Base-by-base conservation (phyloP, 139 green algal species). In the Coccomyxa sp. region DNA sequence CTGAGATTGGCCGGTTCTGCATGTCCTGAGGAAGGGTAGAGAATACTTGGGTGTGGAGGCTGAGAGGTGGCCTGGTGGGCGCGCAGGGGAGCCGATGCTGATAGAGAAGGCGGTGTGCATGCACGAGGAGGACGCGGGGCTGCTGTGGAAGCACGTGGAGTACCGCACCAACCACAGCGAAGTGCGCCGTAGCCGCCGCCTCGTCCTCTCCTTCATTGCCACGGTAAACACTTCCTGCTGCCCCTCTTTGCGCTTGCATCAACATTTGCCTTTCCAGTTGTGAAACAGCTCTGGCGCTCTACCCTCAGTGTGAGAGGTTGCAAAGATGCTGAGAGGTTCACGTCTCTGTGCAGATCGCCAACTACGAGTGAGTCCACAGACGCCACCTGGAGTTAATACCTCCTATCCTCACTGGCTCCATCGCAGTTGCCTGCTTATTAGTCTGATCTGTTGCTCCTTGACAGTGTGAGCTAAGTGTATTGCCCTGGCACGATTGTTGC, bases 101-200 rank as follows among this genome's bases (percentile, higher is more conserved):
- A 89, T 97, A 27, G 81, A 84, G 68, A 95, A 96, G 69, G 89
- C 87, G 0, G 77, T 97, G 24, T 97, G 93, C 88, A 87, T 97
- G 82, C 92, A 97, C 75, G 93, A 97, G 87, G 93, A 97, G 88
- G 93, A 97, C 79, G 74, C 85, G 8, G 94, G 93, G 36, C 83
- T 95, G 29, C 81, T 94, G 77, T 97, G 92, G 93, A 98, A 98
- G 88, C 93, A 97, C 83, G 70, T 89, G 7, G 91, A 96, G 77
- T 95, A 90, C 71, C 86, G 90, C 35, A 90, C 81, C 18, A 76
- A 72, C 9, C 81, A 81, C 71, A 75, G 58, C 22, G 81, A 93
- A 78, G 79, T 90, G 38, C 81, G 90, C 10, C 88, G 92, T 75
- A 82, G 74, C 24, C 84, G 93, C 38, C 84, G 90, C n/a, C 93